These are phyloP conservation scores for Skeletonema menzelii DNA, from an alignment of 108 stramenopile genomes.

Conservation along the genomic window DNA sequence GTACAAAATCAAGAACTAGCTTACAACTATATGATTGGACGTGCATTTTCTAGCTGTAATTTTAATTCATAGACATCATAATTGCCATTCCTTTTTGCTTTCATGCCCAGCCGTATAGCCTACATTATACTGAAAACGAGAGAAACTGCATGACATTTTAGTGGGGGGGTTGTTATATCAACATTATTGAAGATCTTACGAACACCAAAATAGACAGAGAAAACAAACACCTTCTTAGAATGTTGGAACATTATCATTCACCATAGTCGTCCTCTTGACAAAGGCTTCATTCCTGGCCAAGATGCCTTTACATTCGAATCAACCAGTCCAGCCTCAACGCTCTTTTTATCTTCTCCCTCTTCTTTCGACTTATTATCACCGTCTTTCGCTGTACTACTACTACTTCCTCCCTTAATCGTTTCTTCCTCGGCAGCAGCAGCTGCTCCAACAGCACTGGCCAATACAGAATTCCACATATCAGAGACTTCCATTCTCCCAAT, in stretches of 20 bases:
- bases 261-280: constrained; percentile 44
- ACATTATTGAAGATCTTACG: no score
- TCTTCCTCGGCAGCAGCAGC: constrained; percentile 1
- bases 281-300: constrained; percentile 70
- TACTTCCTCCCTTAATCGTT: constrained; percentile 44
- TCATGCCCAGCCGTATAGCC: background rate
- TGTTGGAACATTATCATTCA: background rate
- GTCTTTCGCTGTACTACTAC: constrained; percentile 2
- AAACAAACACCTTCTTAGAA: background rate
- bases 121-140: background rate
- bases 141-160: background rate
- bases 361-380: constrained; percentile 19
- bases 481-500: constrained; percentile 32
- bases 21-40: background rate
- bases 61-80: background rate
- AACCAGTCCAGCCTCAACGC: constrained; percentile 55
- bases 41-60: background rate
- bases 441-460: constrained; percentile 1
- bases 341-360: constrained; percentile 29
- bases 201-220: no score
- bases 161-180: background rate
- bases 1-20: background rate
- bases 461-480: constrained; percentile 31
- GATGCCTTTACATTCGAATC: constrained; percentile 38
- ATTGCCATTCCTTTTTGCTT: background rate